Evolutionary conservation across 2,329 filamentous ascomycete genomes (phyloP).

Genomic region (Aspergillus sclerotialis): DNA sequence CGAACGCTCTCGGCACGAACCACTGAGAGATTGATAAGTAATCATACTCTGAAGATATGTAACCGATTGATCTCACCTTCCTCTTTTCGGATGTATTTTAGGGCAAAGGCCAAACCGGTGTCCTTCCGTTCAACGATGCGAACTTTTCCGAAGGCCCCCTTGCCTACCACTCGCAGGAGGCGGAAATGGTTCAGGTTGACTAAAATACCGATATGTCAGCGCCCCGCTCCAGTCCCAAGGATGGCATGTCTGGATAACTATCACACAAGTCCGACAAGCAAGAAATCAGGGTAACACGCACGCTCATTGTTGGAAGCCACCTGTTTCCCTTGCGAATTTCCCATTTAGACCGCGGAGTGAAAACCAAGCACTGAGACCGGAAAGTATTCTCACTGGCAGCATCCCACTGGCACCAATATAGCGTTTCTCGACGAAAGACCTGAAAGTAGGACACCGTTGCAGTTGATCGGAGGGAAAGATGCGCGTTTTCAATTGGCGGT

Average conservation of each 20-base stretch:
- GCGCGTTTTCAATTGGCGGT: no score
- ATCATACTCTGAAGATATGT: slow-evolving; percentile 18
- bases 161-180: slow-evolving; percentile 87
- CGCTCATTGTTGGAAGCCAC: slow-evolving; percentile 89
- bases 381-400: not conserved
- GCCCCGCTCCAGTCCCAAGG: no score
- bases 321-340: slow-evolving; percentile 91
- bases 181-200: slow-evolving; percentile 98
- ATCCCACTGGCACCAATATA: slow-evolving; percentile 2
- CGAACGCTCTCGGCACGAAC: slow-evolving; percentile 95
- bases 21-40: slow-evolving; percentile 52
- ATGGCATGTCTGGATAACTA: no score
- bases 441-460: not conserved
- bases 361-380: not conserved
- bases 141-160: slow-evolving; percentile 97
- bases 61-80: slow-evolving; percentile 52
- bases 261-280: not conserved
- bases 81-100: slow-evolving; percentile 99
- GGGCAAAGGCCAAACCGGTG: slow-evolving; percentile 82
- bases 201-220: slow-evolving; percentile 37
- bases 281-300: slow-evolving; percentile 40
- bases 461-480: not conserved
- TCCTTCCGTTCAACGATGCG: slow-evolving; percentile 98
- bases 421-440: not conserved
- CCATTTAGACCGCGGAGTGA: slow-evolving; percentile 54